Evolutionary conservation across 257 asterid genomes (phyloP).

Genomic region (Haberlea rhodopensis): DNA sequence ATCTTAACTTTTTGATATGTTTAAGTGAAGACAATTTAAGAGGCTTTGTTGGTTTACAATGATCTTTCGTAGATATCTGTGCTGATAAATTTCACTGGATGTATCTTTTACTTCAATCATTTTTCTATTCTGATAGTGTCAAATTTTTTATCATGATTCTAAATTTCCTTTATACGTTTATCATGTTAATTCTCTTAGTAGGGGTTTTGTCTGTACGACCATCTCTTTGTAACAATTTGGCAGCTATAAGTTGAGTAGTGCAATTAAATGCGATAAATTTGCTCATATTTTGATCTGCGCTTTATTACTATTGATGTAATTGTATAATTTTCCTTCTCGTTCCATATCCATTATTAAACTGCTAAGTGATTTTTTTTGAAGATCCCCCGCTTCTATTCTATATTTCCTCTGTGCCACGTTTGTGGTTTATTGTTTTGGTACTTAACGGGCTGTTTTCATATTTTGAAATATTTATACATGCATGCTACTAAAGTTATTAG

Average conservation of each 20-base stretch:
- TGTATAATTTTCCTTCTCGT: not conserved
- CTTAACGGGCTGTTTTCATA: conserved; percentile 14
- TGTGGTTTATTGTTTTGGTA: not conserved
- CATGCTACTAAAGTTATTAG: conserved; percentile 23
- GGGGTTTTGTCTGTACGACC: too few relatives aligned
- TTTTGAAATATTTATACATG: conserved; percentile 17
- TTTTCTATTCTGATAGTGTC: not conserved
- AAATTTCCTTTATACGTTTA: not conserved
- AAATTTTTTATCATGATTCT: not conserved
- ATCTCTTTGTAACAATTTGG: conserved; percentile 1
- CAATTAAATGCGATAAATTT: not conserved
- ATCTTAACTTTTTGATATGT: not conserved
- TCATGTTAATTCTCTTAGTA: conserved; percentile 3
- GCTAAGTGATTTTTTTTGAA: not conserved
- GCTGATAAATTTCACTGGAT: not conserved
- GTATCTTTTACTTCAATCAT: not conserved
- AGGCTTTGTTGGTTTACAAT: conserved; percentile 9
- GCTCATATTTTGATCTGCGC: not conserved
- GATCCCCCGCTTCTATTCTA: not conserved
- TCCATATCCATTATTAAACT: too few relatives aligned
- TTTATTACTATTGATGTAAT: not conserved
- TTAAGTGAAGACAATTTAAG: conserved; percentile 2
- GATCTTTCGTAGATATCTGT: conserved; percentile 12
- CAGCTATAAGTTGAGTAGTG: conserved; percentile 10
- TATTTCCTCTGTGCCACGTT: conserved; percentile 16